Percentiles rank a stretch among this genome's conserved stretches.
Conservation (phyloP, 768 basidiomycete species). For the Coprinopsis marcescibilis region DNA sequence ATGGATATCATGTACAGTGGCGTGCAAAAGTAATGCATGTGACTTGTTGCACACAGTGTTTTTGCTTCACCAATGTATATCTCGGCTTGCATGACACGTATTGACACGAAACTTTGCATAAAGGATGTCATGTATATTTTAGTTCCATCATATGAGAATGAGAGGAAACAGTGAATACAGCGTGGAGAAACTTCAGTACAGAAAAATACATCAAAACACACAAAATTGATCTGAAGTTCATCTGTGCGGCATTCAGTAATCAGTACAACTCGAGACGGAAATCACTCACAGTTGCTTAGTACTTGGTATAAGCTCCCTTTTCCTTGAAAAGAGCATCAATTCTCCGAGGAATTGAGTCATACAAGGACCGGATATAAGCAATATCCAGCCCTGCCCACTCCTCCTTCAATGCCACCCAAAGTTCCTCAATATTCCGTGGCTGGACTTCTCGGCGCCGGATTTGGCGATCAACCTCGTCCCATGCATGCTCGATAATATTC, state of each 20-base stretch:
- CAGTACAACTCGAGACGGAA: too few species aligned
- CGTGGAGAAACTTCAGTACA: too few species aligned
- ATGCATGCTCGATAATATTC: conserved; percentile 4
- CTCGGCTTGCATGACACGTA: neutral
- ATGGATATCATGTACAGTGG: conserved; percentile 3
- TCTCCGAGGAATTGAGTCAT: conserved; percentile 14
- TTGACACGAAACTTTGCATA: too few species aligned
- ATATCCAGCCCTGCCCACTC: conserved; percentile 22
- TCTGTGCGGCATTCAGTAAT: too few species aligned
- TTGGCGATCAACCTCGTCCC: neutral
- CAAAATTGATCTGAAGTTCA: too few species aligned
- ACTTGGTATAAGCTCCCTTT: conserved; percentile 21
- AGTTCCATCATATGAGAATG: too few species aligned
- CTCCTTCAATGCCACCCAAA: conserved; percentile 21
- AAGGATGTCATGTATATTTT: too few species aligned
- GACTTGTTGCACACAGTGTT: neutral
- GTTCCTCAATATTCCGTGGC: conserved; percentile 11
- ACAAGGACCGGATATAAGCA: conserved; percentile 12
- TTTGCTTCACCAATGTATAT: neutral
- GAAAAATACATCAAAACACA: too few species aligned
- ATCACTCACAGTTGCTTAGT: conserved; percentile 14
- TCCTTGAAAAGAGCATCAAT: conserved; percentile 17
- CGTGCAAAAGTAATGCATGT: conserved; percentile 2
- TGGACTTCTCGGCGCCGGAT: neutral
- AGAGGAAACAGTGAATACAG: too few species aligned